phyloP scores from a whole-genome alignment of 2,329 filamentous ascomycete genomes.

The Colletotrichum abscissum region DNA sequence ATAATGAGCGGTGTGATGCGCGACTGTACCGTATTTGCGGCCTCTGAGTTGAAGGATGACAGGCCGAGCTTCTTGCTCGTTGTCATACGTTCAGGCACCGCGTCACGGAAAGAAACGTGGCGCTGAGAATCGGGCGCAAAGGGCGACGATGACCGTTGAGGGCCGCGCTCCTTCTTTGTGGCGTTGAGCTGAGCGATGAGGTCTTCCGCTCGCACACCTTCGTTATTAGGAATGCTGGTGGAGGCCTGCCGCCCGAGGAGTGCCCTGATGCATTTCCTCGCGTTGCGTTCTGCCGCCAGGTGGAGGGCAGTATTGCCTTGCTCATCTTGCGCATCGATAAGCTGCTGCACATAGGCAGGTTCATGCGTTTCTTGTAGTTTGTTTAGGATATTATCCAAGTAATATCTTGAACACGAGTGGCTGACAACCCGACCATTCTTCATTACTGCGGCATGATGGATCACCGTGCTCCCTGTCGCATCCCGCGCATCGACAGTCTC shows the following conservation, averaged over 20 bases:
- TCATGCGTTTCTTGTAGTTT: constrained; percentile 84
- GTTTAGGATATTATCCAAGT: constrained; percentile 90
- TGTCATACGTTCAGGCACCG: constrained; percentile 50
- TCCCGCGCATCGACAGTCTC: constrained; percentile 85
- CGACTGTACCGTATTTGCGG: constrained; percentile 75
- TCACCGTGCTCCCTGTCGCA: constrained; percentile 84
- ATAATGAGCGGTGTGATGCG: constrained; percentile 77
- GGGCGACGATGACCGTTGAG: constrained; percentile 80
- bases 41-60: constrained; percentile 67
- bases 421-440: constrained; percentile 85
- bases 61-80: constrained; percentile 52
- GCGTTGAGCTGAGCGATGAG: constrained; percentile 83
- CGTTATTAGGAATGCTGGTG: constrained; percentile 83
- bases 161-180: constrained; percentile 71
- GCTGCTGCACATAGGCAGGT: constrained; percentile 78
- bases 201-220: constrained; percentile 86
- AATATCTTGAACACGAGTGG: constrained; percentile 90
- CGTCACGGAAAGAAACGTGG: constrained; percentile 65
- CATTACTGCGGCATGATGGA: constrained; percentile 93
- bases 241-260: constrained; percentile 83
- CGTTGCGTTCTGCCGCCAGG: constrained; percentile 81
- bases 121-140: constrained; percentile 72
- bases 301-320: constrained; percentile 89
- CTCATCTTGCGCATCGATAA: constrained; percentile 85
- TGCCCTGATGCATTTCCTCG: constrained; percentile 88